phyloP scores from a whole-genome alignment of 2,329 filamentous ascomycete species.

The Stachybotrys chartarum region DNA sequence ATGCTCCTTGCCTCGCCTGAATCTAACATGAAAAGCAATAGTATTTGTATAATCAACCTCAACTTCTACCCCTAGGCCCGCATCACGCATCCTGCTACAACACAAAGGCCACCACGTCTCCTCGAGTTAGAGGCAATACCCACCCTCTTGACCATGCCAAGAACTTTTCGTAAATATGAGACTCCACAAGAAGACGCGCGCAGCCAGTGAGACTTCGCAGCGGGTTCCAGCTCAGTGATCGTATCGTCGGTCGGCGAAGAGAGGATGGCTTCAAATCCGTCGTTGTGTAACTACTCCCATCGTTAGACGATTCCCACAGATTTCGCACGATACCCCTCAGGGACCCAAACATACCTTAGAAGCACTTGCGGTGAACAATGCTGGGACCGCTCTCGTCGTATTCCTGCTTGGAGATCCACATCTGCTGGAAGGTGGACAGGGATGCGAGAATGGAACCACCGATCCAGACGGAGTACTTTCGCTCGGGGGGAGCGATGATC shows the following conservation, averaged over 20 bases:
- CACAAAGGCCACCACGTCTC: slow-evolving; percentile 41
- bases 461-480: slow-evolving; percentile 99
- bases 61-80: slow-evolving; percentile 43
- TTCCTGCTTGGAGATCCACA: slow-evolving; percentile 99
- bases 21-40: slow-evolving; percentile 33
- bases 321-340: too few species aligned
- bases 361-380: slow-evolving; percentile 99
- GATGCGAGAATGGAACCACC: slow-evolving; percentile 99
- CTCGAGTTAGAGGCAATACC: slow-evolving; percentile 39
- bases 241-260: slow-evolving; percentile 29
- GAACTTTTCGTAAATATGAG: slow-evolving; percentile 52
- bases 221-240: slow-evolving; percentile 37
- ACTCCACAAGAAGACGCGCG: slow-evolving; percentile 42
- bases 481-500: slow-evolving; percentile 99
- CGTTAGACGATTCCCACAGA: not conserved
- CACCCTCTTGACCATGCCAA: slow-evolving; percentile 47
- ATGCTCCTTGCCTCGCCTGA: not conserved
- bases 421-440: slow-evolving; percentile 99
- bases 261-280: slow-evolving; percentile 24
- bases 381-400: slow-evolving; percentile 99
- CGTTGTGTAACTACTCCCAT: slow-evolving; percentile 15
- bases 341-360: slow-evolving; percentile 64
- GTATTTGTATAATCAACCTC: slow-evolving; percentile 52
- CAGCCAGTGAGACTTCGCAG: slow-evolving; percentile 35
- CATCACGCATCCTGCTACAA: slow-evolving; percentile 42